These are phyloP conservation scores for Spinacia oleracea DNA, from an alignment of 179 eudicot genomes.

Conservation along the genomic window DNA sequence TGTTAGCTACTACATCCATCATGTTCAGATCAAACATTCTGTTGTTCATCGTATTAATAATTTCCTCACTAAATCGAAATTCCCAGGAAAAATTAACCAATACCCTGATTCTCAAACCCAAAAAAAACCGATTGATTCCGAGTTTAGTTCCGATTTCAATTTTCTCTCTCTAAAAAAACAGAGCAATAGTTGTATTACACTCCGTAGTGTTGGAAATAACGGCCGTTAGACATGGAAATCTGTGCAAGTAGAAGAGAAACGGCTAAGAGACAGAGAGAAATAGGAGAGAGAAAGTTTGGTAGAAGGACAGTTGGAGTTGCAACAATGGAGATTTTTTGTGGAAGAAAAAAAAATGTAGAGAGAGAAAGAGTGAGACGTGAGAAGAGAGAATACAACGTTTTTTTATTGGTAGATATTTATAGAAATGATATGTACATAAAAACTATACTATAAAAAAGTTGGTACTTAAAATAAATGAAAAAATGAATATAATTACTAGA, in stretches of 20 bases:
- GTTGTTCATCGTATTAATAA: background rate
- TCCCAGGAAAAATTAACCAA: constrained; percentile 1
- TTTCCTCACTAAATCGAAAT: background rate
- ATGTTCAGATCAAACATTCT: constrained; percentile 47
- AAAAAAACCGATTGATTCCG: background rate
- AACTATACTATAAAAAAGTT: background rate
- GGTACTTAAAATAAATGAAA: background rate
- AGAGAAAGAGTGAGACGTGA: constrained; percentile 25
- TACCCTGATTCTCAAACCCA: constrained; percentile 8
- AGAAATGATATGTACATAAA: background rate
- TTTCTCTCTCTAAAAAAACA: background rate
- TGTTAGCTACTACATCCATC: constrained; percentile 18
- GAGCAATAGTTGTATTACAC: background rate
- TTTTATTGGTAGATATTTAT: background rate
- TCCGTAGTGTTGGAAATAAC: background rate
- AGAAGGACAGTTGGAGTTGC: constrained; percentile 14
- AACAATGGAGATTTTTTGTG: constrained; percentile 23
- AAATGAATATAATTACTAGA: background rate
- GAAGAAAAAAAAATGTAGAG: background rate
- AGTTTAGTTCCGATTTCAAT: background rate
- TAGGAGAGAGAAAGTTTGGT: constrained; percentile 13
- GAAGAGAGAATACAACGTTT: constrained; percentile 19
- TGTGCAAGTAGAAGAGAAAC: background rate
- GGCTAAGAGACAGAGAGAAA: constrained; percentile 20
- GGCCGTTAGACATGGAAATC: constrained; percentile 11